Conservation (phyloP, 441 rosid species). For the Corymbia calophylla region DNA sequence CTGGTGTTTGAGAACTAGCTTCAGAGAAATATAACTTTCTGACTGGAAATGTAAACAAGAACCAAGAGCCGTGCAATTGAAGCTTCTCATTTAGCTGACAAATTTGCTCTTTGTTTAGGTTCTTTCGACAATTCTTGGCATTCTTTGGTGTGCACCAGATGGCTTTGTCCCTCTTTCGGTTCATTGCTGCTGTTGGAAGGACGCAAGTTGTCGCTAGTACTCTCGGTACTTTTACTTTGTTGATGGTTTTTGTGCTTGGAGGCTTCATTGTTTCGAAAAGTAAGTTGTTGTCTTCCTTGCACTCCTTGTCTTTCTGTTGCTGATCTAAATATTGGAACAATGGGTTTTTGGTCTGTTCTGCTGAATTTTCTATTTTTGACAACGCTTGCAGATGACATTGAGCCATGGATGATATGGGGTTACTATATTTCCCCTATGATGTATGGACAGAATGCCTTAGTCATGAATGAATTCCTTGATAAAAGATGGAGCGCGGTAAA, state of each 20-base stretch:
- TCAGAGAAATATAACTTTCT: neutral
- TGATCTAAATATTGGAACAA: neutral
- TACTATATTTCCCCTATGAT: conserved; percentile 17
- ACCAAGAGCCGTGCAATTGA: neutral
- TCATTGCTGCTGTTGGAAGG: conserved; percentile 1
- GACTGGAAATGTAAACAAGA: neutral
- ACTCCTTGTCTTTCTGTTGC: neutral
- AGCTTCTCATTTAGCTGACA: neutral
- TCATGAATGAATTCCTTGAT: conserved; percentile 14
- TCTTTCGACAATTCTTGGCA: neutral
- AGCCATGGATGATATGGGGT: conserved; percentile 14
- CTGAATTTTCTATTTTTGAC: neutral
- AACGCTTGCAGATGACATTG: conserved; percentile 6
- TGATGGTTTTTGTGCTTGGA: neutral
- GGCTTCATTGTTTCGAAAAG: neutral
- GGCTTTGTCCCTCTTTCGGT: neutral
- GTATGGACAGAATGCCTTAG: conserved; percentile 13
- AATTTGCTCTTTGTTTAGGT: neutral
- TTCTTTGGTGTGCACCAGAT: neutral
- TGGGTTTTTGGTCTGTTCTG: neutral
- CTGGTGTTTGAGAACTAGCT: neutral
- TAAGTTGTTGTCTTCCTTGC: neutral
- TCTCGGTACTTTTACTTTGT: neutral
- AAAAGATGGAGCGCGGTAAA: conserved; percentile 10
- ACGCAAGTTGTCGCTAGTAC: neutral